Evolutionary conservation across 805 yeast genomes (phyloP).

Genomic region (Nematodospora valgi): DNA sequence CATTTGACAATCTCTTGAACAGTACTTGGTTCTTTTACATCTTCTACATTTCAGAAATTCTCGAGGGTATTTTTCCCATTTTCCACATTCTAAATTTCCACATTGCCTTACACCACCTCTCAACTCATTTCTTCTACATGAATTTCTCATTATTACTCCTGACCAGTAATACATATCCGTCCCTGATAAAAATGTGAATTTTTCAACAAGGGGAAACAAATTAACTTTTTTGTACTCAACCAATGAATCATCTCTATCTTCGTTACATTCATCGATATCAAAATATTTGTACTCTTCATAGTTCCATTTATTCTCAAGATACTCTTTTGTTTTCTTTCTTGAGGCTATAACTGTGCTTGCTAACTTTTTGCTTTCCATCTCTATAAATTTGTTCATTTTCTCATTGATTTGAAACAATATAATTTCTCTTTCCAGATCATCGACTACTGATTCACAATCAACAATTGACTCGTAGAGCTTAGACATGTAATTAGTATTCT

Average conservation of each 20-base stretch:
- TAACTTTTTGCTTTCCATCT: constrained; percentile 30
- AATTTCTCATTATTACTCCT: constrained; percentile 94
- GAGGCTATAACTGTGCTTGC: constrained; percentile 31
- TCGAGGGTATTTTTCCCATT: constrained; percentile 87
- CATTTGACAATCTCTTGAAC: constrained; percentile 88
- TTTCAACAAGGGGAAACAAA: constrained; percentile 87
- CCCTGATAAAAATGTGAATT: constrained; percentile 70
- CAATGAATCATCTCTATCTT: constrained; percentile 39
- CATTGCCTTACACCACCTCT: constrained; percentile 92
- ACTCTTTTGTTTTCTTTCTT: constrained; percentile 28
- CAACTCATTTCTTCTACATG: constrained; percentile 85
- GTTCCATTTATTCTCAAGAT: constrained; percentile 34
- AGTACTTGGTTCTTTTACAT: constrained; percentile 92
- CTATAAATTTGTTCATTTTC: constrained; percentile 27
- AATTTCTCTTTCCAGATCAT: constrained; percentile 33
- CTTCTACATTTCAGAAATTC: constrained; percentile 94
- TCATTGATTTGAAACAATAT: constrained; percentile 31
- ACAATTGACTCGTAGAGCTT: constrained; percentile 32
- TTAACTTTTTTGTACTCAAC: constrained; percentile 53
- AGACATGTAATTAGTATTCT: constrained; percentile 15
- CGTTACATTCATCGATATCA: constrained; percentile 33
- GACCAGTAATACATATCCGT: constrained; percentile 94
- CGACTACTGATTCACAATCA: constrained; percentile 30
- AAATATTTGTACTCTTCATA: constrained; percentile 39
- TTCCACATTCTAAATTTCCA: constrained; percentile 89